Base-by-base conservation (phyloP, 2,329 filamentous ascomycete species). In the Aspergillus latus region DNA sequence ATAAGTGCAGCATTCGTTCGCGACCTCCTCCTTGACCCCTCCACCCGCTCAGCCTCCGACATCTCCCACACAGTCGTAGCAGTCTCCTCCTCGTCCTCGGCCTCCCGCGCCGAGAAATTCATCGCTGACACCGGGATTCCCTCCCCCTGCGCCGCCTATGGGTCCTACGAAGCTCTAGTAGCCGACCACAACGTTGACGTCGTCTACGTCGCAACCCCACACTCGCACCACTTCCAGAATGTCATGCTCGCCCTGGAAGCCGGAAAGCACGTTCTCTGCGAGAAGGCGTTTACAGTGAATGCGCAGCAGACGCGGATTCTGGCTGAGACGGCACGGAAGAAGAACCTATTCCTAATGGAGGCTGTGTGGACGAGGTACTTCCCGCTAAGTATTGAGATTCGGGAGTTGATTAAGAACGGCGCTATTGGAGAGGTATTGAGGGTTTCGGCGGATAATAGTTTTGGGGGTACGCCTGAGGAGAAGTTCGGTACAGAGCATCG, bases 181-280 rank as follows among this genome's bases (percentile, higher is more conserved):
- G 82, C 83, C 49, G 90, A 96, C 71, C 78, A 87, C 5, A 83
- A 90, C 66, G 83, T 96, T 63, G 89, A 96, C 72, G 89, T 95
- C 65, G 76, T 96, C 75, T 96, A 96, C 74, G 84, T 96, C 54
- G 91, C 90, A 26, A 96, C 92, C 3, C 92, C 92, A 13, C 92
- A 96, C 77, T 92, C 89, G 66, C 92, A 96, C 73, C 92, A 96
- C 78, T 96, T 92, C 78, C 90, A 95, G 73, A 93, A 96, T 75
- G 84, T 85, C 61, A 90, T 92, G 84, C 82, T 95, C n/a, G 88
- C 87, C 43, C 80, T 96, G 39, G 83, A 90, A 63, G 89, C 88
- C 6, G 89, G 90, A 67, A 96, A 96, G 80, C 83, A 93, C 66
- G 90, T 96, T 30, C 83, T 96, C 34, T 96, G 91, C 73, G 92